These are phyloP conservation scores for Zarea fungicola DNA, from an alignment of 2,329 filamentous ascomycete species.

Conservation along the genomic window DNA sequence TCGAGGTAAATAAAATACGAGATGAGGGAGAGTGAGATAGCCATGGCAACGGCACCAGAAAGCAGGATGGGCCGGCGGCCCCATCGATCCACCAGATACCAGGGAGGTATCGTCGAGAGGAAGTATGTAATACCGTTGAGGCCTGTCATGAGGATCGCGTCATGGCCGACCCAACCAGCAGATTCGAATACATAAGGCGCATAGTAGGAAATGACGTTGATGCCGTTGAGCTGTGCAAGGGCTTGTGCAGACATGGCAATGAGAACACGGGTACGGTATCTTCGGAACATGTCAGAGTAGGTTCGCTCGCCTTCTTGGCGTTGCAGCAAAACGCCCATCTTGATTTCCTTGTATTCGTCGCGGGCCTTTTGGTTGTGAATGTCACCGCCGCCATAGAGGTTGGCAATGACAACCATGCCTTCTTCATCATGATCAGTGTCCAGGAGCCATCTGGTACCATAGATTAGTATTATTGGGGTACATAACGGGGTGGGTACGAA, in stretches of 20 bases:
- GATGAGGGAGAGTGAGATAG: conserved; percentile 78
- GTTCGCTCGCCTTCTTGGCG: conserved; percentile 92
- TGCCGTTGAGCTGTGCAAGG: conserved; percentile 93
- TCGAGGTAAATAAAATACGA: conserved; percentile 95
- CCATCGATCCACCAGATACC: conserved; percentile 93
- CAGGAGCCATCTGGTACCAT: conserved; percentile 77
- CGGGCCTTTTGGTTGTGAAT: conserved; percentile 89
- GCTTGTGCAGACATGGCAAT: conserved; percentile 98
- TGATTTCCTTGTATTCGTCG: conserved; percentile 97
- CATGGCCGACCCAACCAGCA: conserved; percentile 87
- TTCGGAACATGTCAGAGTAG: conserved; percentile 90
- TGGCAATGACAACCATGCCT: conserved; percentile 96
- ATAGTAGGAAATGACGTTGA: conserved; percentile 99
- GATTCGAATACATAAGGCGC: conserved; percentile 94
- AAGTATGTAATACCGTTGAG: conserved; percentile 91
- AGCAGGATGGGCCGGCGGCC: conserved; percentile 85
- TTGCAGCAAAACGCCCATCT: conserved; percentile 91
- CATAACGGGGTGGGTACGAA: conserved; percentile 34
- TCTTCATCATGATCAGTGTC: conserved; percentile 98
- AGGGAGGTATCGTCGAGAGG: conserved; percentile 86
- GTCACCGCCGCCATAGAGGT: conserved; percentile 91
- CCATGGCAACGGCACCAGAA: conserved; percentile 85
- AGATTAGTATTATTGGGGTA: conserved; percentile 23
- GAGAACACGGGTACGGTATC: conserved; percentile 86
- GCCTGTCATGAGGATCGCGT: conserved; percentile 93